These are phyloP conservation scores for Podospora australis DNA, from an alignment of 495 filamentous ascomycete species.

Conservation along the genomic window DNA sequence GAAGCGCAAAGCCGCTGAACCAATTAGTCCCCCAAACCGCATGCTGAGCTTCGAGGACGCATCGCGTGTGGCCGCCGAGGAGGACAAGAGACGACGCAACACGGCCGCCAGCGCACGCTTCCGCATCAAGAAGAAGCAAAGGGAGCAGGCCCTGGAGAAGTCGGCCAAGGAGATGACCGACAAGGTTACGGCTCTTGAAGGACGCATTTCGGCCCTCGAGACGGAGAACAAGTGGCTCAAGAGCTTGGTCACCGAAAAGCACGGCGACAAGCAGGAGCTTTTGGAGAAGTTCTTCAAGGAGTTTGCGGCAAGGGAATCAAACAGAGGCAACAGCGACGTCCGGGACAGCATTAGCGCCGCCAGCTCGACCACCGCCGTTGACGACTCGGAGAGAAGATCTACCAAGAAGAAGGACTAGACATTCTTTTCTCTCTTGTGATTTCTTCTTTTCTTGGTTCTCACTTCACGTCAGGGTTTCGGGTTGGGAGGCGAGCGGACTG, in stretches of 20 bases:
- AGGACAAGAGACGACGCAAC: slow-evolving; percentile 95
- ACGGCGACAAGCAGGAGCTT: slow-evolving; percentile 51
- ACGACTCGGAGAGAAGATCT: slow-evolving; percentile 2
- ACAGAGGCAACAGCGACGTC: background rate
- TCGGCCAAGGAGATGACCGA: slow-evolving; percentile 86
- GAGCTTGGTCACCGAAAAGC: slow-evolving; percentile 89
- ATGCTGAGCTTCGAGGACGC: slow-evolving; percentile 56
- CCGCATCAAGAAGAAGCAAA: slow-evolving; percentile 98
- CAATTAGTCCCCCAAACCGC: slow-evolving; percentile 27
- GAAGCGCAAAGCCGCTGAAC: slow-evolving; percentile 46
- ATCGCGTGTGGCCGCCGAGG: slow-evolving; percentile 76
- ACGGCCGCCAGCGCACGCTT: slow-evolving; percentile 93
- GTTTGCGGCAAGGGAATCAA: slow-evolving; percentile 18
- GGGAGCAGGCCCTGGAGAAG: slow-evolving; percentile 87
- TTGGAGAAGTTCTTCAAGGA: slow-evolving; percentile 40
- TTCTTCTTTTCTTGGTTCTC: slow-evolving; percentile 1
- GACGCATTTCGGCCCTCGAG: slow-evolving; percentile 77
- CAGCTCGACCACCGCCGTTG: slow-evolving; percentile 5
- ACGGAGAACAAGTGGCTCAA: slow-evolving; percentile 97
- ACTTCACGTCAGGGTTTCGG: background rate
- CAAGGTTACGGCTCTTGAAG: slow-evolving; percentile 71
- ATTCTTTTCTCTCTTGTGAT: background rate
- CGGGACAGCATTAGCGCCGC: slow-evolving; percentile 11
- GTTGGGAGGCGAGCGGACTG: background rate
- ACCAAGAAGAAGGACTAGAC: slow-evolving; percentile 11